phyloP scores from a whole-genome alignment of 805 yeast genomes.

The Candida gorgasii region DNA sequence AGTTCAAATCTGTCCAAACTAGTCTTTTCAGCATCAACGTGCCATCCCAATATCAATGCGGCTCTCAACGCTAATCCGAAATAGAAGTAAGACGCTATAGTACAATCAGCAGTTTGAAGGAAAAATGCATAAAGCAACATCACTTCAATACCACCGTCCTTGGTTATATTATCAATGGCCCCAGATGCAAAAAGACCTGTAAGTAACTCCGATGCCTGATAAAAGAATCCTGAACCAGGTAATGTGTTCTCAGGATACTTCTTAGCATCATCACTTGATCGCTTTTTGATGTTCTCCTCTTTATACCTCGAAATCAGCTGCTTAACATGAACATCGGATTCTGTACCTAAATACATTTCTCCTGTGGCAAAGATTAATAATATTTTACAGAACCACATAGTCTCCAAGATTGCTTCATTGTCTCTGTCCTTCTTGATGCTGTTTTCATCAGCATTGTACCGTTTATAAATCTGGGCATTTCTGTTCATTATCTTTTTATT shows the following conservation, averaged over 20 bases:
- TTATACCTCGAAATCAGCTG: conserved; percentile 25
- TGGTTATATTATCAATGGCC: conserved; percentile 74
- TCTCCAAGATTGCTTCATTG: conserved; percentile 63
- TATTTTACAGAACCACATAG: conserved; percentile 80
- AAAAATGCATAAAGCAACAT: conserved; percentile 74
- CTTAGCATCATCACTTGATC: conserved; percentile 12
- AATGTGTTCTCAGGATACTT: conserved; percentile 40
- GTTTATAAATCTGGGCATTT: conserved; percentile 24
- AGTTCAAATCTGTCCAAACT: conserved; percentile 50
- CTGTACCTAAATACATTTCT: conserved; percentile 80
- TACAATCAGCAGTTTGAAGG: conserved; percentile 81
- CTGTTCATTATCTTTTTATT: conserved; percentile 39
- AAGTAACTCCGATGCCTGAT: conserved; percentile 76
- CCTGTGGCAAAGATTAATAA: conserved; percentile 75
- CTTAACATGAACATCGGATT: conserved; percentile 59
- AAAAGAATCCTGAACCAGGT: conserved; percentile 79
- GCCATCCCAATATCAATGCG: conserved; percentile 73
- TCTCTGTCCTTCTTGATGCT: conserved; percentile 44
- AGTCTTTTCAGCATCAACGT: conserved; percentile 77
- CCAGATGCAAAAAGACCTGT: conserved; percentile 78
- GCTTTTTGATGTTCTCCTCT: conserved; percentile 15
- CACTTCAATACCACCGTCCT: conserved; percentile 80
- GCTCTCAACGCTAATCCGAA: conserved; percentile 76
- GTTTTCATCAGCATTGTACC: conserved; percentile 37
- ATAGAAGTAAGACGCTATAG: conserved; percentile 77